Evolutionary conservation across 768 basidiomycete species (phyloP).

Genomic region (Mycena amicta): DNA sequence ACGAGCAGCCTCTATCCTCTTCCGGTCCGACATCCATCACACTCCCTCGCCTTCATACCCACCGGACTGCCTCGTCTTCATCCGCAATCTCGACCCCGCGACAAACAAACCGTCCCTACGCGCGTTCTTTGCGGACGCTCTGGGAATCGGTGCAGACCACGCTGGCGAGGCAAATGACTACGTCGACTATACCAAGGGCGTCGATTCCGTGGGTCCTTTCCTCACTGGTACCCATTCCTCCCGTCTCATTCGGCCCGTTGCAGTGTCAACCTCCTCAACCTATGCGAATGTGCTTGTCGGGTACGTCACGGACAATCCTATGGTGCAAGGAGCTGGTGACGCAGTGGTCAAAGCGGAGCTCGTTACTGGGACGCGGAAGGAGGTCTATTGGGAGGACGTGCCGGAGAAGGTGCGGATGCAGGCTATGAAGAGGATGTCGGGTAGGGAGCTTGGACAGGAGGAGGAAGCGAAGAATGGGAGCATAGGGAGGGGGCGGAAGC

Average conservation of each 20-base stretch:
- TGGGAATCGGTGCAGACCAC: constrained; percentile 23
- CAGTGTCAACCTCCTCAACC: constrained; percentile 66
- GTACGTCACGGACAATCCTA: constrained; percentile 45
- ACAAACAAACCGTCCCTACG: constrained; percentile 85
- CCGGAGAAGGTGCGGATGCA: constrained; percentile 69
- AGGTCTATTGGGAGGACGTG: constrained; percentile 78
- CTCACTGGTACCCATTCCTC: too few species aligned
- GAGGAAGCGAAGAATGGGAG: background rate
- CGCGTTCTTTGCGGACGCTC: constrained; percentile 51
- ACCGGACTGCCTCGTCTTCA: constrained; percentile 66
- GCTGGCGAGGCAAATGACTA: constrained; percentile 60
- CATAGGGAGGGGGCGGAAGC: background rate
- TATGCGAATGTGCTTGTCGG: constrained; percentile 48
- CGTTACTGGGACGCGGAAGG: constrained; percentile 64
- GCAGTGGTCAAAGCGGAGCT: constrained; percentile 52
- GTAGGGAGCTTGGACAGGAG: background rate
- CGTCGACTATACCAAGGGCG: constrained; percentile 77
- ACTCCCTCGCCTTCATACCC: constrained; percentile 44
- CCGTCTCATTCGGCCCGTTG: background rate
- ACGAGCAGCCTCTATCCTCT: too few species aligned
- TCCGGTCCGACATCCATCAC: background rate
- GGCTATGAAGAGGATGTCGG: constrained; percentile 56
- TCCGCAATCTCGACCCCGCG: constrained; percentile 67
- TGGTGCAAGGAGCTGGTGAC: too few species aligned
- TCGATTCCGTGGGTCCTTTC: constrained; percentile 55